phyloP scores from a whole-genome alignment of 208 protist species.

The Vickermania spadyakhi region DNA sequence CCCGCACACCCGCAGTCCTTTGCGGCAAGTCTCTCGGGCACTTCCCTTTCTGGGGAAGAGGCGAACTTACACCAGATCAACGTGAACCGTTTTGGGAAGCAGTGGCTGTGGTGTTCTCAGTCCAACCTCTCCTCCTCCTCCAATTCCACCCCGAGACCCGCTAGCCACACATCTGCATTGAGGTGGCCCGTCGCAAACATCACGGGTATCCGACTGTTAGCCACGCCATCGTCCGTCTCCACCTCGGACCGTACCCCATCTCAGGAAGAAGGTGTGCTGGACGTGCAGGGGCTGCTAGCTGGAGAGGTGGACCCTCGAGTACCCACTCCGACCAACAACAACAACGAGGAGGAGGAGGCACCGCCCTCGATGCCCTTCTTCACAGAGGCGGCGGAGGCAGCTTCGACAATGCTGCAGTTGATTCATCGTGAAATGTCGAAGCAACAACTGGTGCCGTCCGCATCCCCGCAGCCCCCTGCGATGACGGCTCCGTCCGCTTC shows the following conservation, averaged over 20 bases:
- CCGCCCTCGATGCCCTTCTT: not conserved
- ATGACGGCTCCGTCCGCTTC: too few species aligned
- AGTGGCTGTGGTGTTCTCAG: not conserved
- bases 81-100: not conserved
- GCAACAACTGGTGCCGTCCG: not conserved
- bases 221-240: not conserved
- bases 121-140: not conserved
- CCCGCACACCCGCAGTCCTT: not conserved
- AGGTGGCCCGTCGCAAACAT: not conserved
- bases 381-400: not conserved
- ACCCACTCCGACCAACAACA: not conserved
- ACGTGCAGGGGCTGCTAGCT: too few species aligned
- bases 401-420: not conserved
- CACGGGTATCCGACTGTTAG: not conserved
- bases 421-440: not conserved
- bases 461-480: not conserved
- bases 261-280: not conserved
- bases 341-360: not conserved
- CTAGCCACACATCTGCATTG: not conserved
- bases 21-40: not conserved
- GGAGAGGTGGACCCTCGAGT: not conserved
- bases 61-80: not conserved
- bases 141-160: not conserved
- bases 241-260: not conserved
- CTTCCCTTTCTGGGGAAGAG: not conserved